Conservation (phyloP, 768 basidiomycete genomes). For the Tulasnella sp. region DNA sequence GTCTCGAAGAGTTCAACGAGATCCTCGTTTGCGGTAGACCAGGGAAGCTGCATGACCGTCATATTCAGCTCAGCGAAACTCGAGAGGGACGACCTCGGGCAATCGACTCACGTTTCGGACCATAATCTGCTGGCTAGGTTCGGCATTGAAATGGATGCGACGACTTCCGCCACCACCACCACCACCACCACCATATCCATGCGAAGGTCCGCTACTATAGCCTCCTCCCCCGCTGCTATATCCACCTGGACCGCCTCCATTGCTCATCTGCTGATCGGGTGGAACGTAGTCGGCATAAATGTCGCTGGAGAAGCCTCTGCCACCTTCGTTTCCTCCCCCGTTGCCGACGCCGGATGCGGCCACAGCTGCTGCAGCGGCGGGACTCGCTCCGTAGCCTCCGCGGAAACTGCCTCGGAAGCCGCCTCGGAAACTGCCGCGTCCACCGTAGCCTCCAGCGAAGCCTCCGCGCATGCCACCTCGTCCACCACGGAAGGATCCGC, state of each 20-base stretch:
- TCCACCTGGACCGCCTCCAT: slow-evolving; percentile 25
- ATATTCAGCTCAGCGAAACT: background rate
- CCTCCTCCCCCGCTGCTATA: slow-evolving; percentile 19
- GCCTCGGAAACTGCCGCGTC: slow-evolving; percentile 56
- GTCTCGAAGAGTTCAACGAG: slow-evolving; percentile 97
- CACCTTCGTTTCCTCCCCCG: slow-evolving; percentile 36
- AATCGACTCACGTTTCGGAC: slow-evolving; percentile 85
- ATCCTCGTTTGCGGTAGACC: slow-evolving; percentile 99
- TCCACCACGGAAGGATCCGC: slow-evolving; percentile 57
- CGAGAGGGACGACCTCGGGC: background rate
- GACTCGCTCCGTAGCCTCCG: slow-evolving; percentile 35
- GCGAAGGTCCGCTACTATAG: slow-evolving; percentile 38
- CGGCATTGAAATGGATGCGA: slow-evolving; percentile 40
- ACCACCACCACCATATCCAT: slow-evolving; percentile 42
- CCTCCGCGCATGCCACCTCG: slow-evolving; percentile 40
- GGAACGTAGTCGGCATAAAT: slow-evolving; percentile 91
- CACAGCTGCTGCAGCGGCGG: slow-evolving; percentile 40
- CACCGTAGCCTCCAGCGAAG: slow-evolving; percentile 43
- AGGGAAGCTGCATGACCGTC: slow-evolving; percentile 64
- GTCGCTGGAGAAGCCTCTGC: slow-evolving; percentile 78
- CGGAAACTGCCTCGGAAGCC: slow-evolving; percentile 38
- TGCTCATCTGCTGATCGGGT: slow-evolving; percentile 58
- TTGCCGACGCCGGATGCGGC: slow-evolving; percentile 32
- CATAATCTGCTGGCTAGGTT: slow-evolving; percentile 96
- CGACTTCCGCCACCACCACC: slow-evolving; percentile 27